phyloP scores from a whole-genome alignment of 1,284 basidiomycete species.

The Ustilago esculenta region DNA sequence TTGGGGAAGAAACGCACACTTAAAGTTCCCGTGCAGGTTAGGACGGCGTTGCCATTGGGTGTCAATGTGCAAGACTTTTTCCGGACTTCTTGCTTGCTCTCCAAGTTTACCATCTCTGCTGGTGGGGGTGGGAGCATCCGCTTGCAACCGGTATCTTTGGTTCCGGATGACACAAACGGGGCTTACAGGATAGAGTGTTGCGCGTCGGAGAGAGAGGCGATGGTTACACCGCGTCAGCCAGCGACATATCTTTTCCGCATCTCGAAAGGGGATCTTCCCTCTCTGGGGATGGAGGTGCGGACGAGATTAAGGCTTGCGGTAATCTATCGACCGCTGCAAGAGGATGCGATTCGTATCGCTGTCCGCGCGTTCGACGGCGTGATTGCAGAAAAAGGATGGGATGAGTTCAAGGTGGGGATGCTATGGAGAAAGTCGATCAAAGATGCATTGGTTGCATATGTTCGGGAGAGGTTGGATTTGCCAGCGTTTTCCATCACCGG shows the following conservation, averaged over 20 bases:
- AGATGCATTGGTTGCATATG: slow-evolving; percentile 21
- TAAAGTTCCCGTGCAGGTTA: slow-evolving; percentile 13
- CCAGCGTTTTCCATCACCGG: slow-evolving; percentile 40
- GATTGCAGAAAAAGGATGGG: background rate
- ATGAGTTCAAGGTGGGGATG: slow-evolving; percentile 2
- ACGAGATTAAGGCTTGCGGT: slow-evolving; percentile 41
- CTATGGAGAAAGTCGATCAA: slow-evolving; percentile 15
- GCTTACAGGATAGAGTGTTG: slow-evolving; percentile 19
- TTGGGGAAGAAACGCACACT: slow-evolving; percentile 24
- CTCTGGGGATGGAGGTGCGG: too few species aligned
- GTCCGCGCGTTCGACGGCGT: slow-evolving; percentile 6
- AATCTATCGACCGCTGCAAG: slow-evolving; percentile 45
- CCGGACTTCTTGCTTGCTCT: slow-evolving; percentile 49
- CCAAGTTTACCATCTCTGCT: slow-evolving; percentile 57
- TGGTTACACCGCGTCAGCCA: slow-evolving; percentile 53
- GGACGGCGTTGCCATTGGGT: slow-evolving; percentile 57
- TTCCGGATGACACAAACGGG: slow-evolving; percentile 7
- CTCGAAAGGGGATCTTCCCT: slow-evolving; percentile 1
- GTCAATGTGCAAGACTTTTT: slow-evolving; percentile 67
- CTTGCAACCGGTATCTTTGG: slow-evolving; percentile 29
- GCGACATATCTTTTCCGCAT: slow-evolving; percentile 57
- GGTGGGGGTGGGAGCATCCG: slow-evolving; percentile 39
- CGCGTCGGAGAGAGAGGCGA: slow-evolving; percentile 7
- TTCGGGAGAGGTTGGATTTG: slow-evolving; percentile 34
- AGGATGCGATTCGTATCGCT: slow-evolving; percentile 39